phyloP scores from a whole-genome alignment of 495 filamentous ascomycete species.

The Tuber borchii region DNA sequence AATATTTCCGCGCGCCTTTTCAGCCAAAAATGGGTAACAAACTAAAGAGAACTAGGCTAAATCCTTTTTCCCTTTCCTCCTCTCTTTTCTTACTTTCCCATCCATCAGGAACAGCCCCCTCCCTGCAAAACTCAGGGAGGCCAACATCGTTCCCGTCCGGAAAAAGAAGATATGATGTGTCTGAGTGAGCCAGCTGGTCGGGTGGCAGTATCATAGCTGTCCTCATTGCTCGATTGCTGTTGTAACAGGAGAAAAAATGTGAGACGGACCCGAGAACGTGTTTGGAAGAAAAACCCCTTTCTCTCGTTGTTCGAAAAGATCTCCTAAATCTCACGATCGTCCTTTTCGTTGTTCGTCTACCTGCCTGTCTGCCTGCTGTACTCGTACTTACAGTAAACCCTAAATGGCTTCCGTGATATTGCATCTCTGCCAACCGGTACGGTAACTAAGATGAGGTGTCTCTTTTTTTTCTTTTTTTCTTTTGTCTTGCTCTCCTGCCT shows the following conservation, averaged over 20 bases:
- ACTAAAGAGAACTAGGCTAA: not conserved
- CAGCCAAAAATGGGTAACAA: not conserved
- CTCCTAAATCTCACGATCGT: conserved; percentile 34
- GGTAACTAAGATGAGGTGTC: conserved; percentile 2
- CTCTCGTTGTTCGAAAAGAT: not conserved
- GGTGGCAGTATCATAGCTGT: conserved; percentile 9
- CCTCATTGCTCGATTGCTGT: not conserved
- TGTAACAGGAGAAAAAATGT: conserved; percentile 3
- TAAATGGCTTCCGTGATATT: conserved; percentile 1
- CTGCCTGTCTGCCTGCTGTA: not conserved
- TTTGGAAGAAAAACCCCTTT: conserved; percentile 13
- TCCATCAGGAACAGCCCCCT: not conserved
- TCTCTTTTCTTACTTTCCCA: not conserved
- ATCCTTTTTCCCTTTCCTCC: not conserved
- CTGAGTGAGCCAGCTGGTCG: conserved; percentile 24
- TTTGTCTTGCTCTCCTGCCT: not conserved
- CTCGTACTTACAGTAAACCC: not conserved
- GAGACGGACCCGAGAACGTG: conserved; percentile 21
- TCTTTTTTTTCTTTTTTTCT: not conserved
- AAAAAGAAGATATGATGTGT: conserved; percentile 20
- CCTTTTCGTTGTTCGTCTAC: conserved; percentile 14
- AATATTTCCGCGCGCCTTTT: not conserved
- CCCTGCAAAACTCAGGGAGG: conserved; percentile 2
- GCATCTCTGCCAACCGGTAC: not conserved
- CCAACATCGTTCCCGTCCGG: conserved; percentile 17